Conservation (phyloP, 2,329 filamentous ascomycete species). For the Pseudofabraea citricarpa region DNA sequence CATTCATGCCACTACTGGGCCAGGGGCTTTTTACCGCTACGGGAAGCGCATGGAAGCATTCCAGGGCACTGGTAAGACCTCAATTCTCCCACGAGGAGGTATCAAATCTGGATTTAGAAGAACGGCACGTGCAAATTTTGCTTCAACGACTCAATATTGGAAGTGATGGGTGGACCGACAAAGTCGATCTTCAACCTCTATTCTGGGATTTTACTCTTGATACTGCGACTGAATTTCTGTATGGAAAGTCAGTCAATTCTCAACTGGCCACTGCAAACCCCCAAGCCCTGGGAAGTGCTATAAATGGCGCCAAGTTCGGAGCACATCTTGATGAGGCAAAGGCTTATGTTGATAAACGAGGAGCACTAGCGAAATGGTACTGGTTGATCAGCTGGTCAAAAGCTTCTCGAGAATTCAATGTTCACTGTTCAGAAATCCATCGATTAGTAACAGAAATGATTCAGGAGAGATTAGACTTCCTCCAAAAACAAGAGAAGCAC, state of each 20-base stretch:
- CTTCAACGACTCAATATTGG: slow-evolving; percentile 5
- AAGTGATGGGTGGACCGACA: slow-evolving; percentile 21
- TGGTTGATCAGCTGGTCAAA: slow-evolving; percentile 43
- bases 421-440: slow-evolving; percentile 18
- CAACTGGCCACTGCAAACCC: slow-evolving; percentile 16
- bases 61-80: slow-evolving; percentile 34
- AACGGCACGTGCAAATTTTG: slow-evolving; percentile 33
- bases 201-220: slow-evolving; percentile 64
- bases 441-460: slow-evolving; percentile 14
- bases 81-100: slow-evolving; percentile 39
- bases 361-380: slow-evolving; percentile 36
- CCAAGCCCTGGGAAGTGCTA: slow-evolving; percentile 10
- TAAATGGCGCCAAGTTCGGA: slow-evolving; percentile 15
- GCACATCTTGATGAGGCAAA: slow-evolving; percentile 18
- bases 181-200: slow-evolving; percentile 57
- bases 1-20: slow-evolving; percentile 24
- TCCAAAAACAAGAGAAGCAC: slow-evolving; percentile 4
- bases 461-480: slow-evolving; percentile 5
- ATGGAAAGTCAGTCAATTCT: slow-evolving; percentile 26
- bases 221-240: slow-evolving; percentile 46
- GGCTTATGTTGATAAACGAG: slow-evolving; percentile 32
- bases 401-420: slow-evolving; percentile 26
- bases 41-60: slow-evolving; percentile 30
- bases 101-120: slow-evolving; percentile 37
- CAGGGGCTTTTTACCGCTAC: slow-evolving; percentile 18